Base-by-base conservation (phyloP, 164 flowering plant species). In the Echeveria elegans region DNA sequence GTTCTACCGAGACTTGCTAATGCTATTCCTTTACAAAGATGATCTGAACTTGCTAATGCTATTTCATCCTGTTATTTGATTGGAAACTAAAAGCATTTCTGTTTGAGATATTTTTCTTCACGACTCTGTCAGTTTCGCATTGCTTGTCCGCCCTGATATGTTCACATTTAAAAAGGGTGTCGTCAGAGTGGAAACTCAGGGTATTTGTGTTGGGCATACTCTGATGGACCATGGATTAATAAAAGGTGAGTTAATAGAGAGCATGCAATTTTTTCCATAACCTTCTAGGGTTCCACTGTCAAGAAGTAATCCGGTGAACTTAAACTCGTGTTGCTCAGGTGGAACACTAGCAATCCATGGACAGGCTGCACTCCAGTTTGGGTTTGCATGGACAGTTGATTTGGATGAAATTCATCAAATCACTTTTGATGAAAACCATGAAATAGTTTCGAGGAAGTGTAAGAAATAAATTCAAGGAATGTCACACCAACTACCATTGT, bases 281-380 rank as follows among this genome's bases (percentile, higher is more conserved):
- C 45, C 11, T 40, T 40, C 45, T 40, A 3, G 7, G 3, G 37
- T n/a, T 36, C 15, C 97, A 83, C 69, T 71, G 64, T 63, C 26
- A 47, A 23, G 86, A 47, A 40, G 2, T 40, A 11, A 40, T 36
- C 9, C 9, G 38, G 38, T 36, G 6, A 7, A 40, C 16, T 74
- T 40, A 8, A 40, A 40, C 45, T 12, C 15, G 0, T 40, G 11
- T 2, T 15, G 15, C 15, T 40, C 45, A 40, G 45, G 45, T 40
- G 45, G 45, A 40, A 40, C 15, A 40, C 45, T 40, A 40, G 45
- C 45, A 40, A 40, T 40, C 45, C 45, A 11, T 40, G 45, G 45
- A 40, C 45, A 40, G 45, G 45, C 14, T 40, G 2, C 15, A 7
- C 45, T 12, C 45, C 45, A 40, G 45, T 40, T 40, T 15, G 15